Evolutionary conservation across 495 filamentous ascomycete species (phyloP).

Genomic region (Chaetomidium leptoderma): DNA sequence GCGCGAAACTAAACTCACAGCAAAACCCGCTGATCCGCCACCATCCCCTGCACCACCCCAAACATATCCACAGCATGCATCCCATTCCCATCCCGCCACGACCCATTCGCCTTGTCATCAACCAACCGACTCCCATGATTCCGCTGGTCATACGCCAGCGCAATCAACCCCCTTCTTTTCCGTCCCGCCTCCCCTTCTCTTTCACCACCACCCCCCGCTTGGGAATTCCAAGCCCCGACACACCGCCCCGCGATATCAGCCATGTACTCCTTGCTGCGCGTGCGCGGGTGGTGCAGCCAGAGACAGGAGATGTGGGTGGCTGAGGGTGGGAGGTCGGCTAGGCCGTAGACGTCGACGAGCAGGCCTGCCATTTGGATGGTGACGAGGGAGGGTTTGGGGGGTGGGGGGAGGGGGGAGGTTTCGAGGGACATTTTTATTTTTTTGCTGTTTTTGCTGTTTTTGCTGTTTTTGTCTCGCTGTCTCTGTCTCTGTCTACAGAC

Average conservation of each 20-base stretch:
- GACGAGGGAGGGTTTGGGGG: constrained; percentile 52
- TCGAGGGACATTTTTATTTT: constrained; percentile 14
- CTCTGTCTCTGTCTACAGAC: no score
- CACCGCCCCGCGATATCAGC: constrained; percentile 37
- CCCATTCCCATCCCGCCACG: constrained; percentile 75
- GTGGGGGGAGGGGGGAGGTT: constrained; percentile 22
- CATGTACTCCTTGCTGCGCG: constrained; percentile 68
- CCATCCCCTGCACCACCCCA: constrained; percentile 57
- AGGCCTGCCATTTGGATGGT: constrained; percentile 71
- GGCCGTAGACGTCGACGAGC: constrained; percentile 69
- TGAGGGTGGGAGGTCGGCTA: constrained; percentile 60
- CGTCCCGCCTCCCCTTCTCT: constrained; percentile 5
- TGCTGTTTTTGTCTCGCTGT: background rate
- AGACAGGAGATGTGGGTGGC: constrained; percentile 59
- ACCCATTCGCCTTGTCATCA: constrained; percentile 55
- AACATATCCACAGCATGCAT: constrained; percentile 90
- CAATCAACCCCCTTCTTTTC: constrained; percentile 56
- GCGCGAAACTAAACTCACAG: constrained; percentile 31
- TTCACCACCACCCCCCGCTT: background rate
- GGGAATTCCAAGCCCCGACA: constrained; percentile 35
- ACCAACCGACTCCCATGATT: constrained; percentile 80
- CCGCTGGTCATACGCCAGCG: constrained; percentile 78
- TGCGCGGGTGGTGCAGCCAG: constrained; percentile 82
- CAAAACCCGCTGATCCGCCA: constrained; percentile 59
- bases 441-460: background rate